These are phyloP conservation scores for Gentiana dahurica DNA, from an alignment of 257 asterid species.

Conservation along the genomic window DNA sequence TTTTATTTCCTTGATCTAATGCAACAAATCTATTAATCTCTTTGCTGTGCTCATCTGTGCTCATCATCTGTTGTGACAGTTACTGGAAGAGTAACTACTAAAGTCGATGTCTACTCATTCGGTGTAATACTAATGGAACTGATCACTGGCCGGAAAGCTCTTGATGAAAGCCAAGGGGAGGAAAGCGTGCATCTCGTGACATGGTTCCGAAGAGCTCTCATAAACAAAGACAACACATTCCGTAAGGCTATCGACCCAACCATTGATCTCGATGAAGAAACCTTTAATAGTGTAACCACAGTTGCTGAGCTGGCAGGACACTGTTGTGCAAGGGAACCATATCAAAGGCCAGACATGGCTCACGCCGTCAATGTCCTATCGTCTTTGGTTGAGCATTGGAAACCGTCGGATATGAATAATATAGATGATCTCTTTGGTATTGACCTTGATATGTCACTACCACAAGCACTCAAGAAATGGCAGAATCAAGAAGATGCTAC, in stretches of 20 bases:
- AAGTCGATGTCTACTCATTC: conserved; percentile 88
- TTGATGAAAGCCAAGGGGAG: conserved; percentile 88
- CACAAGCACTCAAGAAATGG: conserved; percentile 91
- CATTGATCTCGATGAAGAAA: conserved; percentile 61
- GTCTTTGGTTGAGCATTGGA: conserved; percentile 85
- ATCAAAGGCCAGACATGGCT: conserved; percentile 91
- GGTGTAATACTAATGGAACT: conserved; percentile 96
- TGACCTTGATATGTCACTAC: conserved; percentile 85
- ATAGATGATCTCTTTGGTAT: conserved; percentile 63
- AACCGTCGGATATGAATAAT: conserved; percentile 47
- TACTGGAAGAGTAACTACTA: conserved; percentile 90
- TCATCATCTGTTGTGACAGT: conserved; percentile 41
- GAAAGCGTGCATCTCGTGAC: conserved; percentile 95
- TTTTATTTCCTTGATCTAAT: not conserved
- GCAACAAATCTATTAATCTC: not conserved
- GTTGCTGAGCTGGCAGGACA: conserved; percentile 92
- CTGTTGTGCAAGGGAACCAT: conserved; percentile 85
- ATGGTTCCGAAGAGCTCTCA: conserved; percentile 83
- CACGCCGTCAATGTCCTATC: conserved; percentile 87
- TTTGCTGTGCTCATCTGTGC: conserved; percentile 12
- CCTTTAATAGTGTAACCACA: conserved; percentile 57
- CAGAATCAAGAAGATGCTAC: conserved; percentile 66
- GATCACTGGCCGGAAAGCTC: conserved; percentile 83
- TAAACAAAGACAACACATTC: conserved; percentile 68
- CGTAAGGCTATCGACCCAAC: conserved; percentile 83